Base-by-base conservation (phyloP, 345 rosid species). In the Lumnitzera littorea region DNA sequence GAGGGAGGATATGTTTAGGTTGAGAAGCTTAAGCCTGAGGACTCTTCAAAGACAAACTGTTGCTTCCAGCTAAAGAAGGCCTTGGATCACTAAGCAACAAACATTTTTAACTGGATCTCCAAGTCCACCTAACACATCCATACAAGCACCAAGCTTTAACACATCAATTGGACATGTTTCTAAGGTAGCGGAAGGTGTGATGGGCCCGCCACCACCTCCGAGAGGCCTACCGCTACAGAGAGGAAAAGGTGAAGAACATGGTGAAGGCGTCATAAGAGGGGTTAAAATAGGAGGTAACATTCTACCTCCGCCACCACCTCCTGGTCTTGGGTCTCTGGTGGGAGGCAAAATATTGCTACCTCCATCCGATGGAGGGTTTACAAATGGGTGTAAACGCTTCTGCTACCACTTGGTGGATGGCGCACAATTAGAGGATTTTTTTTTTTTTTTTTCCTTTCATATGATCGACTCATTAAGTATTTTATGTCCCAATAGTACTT, bases 61-160 rank as follows among this genome's bases (percentile, higher is more conserved):
- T 23, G 83, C 83, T 76, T 78, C 83, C 16, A 78, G 75, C 71
- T 75, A 75, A 0, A 78, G 68, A 64, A 78, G 62, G 25, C 83
- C 83, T 58, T 67, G 46, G 17, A 78, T 48, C 50, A 78, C 73
- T 0, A 80, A 80, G 17, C 80, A 75, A 27, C 83, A 78, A 7
- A 62, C 66, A 50, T 72, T 72, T 63, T 78, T 73, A 1, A 78
- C 64, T 1, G 83, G 83, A 56, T 74, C 60, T 46, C 79, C 83
- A 2, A 78, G 48, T 24, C 80, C 77, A 15, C 80, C 80, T 3
- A 78, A 62, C 24, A 75, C 67, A 60, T 72, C 83, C 48, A 72
- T 66, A 60, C 80, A 78, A n/a, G 71, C 73, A 41, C 83, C 80
- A 29, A 78, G 66, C 59, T 78, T 78, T 15, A 78, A 69, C 17